Evolutionary conservation across 768 basidiomycete species (phyloP).

Genomic region (Chalciporus pseudorubinellus): DNA sequence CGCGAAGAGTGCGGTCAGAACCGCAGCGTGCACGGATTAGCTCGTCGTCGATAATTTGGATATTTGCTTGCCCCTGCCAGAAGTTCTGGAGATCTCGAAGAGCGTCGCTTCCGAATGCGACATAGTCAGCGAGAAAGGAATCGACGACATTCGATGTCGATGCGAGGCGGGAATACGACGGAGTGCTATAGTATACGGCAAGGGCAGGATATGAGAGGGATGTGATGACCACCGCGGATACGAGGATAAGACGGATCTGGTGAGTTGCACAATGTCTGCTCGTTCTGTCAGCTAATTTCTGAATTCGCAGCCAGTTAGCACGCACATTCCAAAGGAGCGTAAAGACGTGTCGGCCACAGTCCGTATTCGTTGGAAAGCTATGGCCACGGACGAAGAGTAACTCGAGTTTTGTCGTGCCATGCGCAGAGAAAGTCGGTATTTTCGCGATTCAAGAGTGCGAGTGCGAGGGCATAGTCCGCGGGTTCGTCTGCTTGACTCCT

Average conservation of each 20-base stretch:
- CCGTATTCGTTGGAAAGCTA: conserved; percentile 35
- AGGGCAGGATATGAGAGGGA: conserved; percentile 90
- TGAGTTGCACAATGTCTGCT: conserved; percentile 84
- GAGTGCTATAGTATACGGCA: conserved; percentile 75
- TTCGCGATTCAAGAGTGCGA: not conserved
- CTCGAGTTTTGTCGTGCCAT: conserved; percentile 24
- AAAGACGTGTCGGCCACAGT: conserved; percentile 50
- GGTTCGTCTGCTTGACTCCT: not conserved
- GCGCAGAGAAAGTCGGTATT: not conserved
- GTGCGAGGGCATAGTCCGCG: not conserved
- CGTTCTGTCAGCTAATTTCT: conserved; percentile 7
- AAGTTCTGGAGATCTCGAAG: conserved; percentile 67
- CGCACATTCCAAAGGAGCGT: conserved; percentile 78
- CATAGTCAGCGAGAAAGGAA: conserved; percentile 53
- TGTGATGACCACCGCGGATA: conserved; percentile 84
- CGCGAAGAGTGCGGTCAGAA: conserved; percentile 63
- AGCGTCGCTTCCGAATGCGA: conserved; percentile 50
- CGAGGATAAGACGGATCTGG: conserved; percentile 85
- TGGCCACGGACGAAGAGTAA: conserved; percentile 17
- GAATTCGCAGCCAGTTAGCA: conserved; percentile 17
- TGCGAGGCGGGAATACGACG: conserved; percentile 55
- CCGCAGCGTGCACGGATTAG: conserved; percentile 71
- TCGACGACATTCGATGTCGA: conserved; percentile 59
- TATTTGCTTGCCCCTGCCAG: conserved; percentile 63
- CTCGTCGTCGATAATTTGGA: conserved; percentile 68